Percentiles rank a stretch among this genome's conserved stretches.
These are phyloP conservation scores for Tremella mesenterica DNA, from an alignment of 768 basidiomycete genomes.

Conservation along the genomic window DNA sequence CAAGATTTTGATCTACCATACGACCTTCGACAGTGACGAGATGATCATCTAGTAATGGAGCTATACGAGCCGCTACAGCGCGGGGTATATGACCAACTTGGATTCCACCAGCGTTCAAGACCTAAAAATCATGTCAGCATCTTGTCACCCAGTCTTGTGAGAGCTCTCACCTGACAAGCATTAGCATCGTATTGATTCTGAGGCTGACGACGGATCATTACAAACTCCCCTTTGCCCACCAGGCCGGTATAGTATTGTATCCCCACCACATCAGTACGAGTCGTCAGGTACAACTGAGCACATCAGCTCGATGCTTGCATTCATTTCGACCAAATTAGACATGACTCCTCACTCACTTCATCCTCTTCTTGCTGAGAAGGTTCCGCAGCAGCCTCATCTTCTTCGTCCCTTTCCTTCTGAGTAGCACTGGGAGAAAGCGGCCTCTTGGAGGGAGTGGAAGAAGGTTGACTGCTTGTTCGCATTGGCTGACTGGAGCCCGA, in stretches of 20 bases:
- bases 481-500: too few relatives aligned
- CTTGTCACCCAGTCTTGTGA: constrained; percentile 1
- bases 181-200: constrained; percentile 44
- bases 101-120: constrained; percentile 61
- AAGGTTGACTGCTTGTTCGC: too few relatives aligned
- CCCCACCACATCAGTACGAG: constrained; percentile 63
- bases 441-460: too few relatives aligned
- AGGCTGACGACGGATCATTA: constrained; percentile 30
- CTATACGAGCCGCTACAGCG: constrained; percentile 53
- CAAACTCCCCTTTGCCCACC: constrained; percentile 68
- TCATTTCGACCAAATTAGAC: too few relatives aligned
- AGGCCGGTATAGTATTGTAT: constrained; percentile 76
- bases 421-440: too few relatives aligned
- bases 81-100: constrained; percentile 78
- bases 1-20: constrained; percentile 48
- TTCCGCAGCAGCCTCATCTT: background rate
- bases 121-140: constrained; percentile 47
- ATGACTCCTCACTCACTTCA: background rate
- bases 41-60: constrained; percentile 61
- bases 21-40: constrained; percentile 64
- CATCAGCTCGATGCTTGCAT: background rate
- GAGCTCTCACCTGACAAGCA: constrained; percentile 48
- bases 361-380: background rate
- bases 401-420: background rate
- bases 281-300: constrained; percentile 53